phyloP scores from a whole-genome alignment of 2,329 filamentous ascomycete genomes.

The Aspergillus neoniger region DNA sequence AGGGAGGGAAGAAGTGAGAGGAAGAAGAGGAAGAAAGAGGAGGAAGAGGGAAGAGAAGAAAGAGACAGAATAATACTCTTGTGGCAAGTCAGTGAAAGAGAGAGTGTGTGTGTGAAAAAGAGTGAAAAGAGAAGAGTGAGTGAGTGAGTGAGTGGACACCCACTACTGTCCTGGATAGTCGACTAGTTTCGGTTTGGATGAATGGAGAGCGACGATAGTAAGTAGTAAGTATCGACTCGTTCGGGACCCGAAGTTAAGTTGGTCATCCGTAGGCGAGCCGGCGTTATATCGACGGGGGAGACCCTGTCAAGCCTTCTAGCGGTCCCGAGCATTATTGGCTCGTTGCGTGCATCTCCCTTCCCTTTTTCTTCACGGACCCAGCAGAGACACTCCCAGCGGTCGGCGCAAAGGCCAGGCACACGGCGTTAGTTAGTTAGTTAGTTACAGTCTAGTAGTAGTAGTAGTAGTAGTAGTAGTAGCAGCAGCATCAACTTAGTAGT shows the following conservation, averaged over 20 bases:
- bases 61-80: no score
- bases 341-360: background rate
- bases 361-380: slow-evolving; percentile 20
- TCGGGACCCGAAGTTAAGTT: slow-evolving; percentile 1
- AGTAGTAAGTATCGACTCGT: background rate
- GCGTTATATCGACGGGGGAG: slow-evolving; percentile 18
- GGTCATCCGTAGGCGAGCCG: slow-evolving; percentile 12
- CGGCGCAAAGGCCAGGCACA: no score
- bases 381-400: background rate
- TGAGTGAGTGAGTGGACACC: background rate
- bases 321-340: slow-evolving; percentile 15
- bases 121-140: no score
- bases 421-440: no score
- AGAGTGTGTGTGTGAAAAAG: background rate
- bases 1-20: no score
- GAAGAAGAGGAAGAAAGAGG: no score
- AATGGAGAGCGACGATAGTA: background rate
- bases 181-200: background rate
- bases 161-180: background rate
- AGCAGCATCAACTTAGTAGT: no score
- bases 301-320: slow-evolving; percentile 11
- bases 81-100: background rate
- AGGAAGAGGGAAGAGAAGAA: no score
- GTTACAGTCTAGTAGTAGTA: no score
- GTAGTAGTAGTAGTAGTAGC: no score